Conservation (phyloP, 2,329 filamentous ascomycete species). For the Diplodia intermedia region DNA sequence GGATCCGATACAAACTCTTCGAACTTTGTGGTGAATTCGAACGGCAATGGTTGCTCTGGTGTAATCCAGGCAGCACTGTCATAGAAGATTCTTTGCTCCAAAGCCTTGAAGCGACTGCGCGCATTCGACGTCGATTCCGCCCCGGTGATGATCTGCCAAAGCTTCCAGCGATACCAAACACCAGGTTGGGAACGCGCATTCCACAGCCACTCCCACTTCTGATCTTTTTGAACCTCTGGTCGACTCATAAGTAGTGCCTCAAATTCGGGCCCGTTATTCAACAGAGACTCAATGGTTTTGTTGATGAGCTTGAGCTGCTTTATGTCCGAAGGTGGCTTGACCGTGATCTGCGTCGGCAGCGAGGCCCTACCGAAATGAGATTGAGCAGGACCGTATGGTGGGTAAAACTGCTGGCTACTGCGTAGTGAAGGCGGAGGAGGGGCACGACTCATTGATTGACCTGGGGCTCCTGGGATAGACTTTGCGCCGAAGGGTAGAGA, state of each 20-base stretch:
- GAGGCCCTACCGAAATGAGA: slow-evolving; percentile 52
- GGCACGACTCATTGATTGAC: slow-evolving; percentile 55
- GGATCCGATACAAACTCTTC: slow-evolving; percentile 83
- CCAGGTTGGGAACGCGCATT: slow-evolving; percentile 79
- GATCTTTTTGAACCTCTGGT: slow-evolving; percentile 80
- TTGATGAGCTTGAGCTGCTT: slow-evolving; percentile 84
- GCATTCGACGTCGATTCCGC: slow-evolving; percentile 39
- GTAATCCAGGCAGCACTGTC: slow-evolving; percentile 77
- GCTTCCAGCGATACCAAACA: slow-evolving; percentile 89
- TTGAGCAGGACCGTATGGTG: slow-evolving; percentile 34
- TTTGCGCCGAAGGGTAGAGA: slow-evolving; percentile 77
- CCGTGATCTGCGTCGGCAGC: slow-evolving; percentile 66
- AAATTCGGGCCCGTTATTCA: slow-evolving; percentile 83
- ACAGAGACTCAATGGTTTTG: slow-evolving; percentile 79
- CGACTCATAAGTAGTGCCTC: slow-evolving; percentile 91
- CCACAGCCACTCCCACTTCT: slow-evolving; percentile 95
- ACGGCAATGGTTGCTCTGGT: slow-evolving; percentile 75
- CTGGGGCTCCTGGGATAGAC: slow-evolving; percentile 58
- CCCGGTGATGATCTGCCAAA: slow-evolving; percentile 86
- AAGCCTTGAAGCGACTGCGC: slow-evolving; percentile 46
- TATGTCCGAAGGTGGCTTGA: slow-evolving; percentile 73
- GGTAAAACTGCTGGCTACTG: slow-evolving; percentile 38
- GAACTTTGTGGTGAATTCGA: slow-evolving; percentile 78
- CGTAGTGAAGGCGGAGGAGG: slow-evolving; percentile 72
- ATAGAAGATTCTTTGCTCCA: slow-evolving; percentile 63